Evolutionary conservation across 768 basidiomycete genomes (phyloP), one percentile per base, ranked within the genome.

Genomic region (Ramaria sp.): DNA sequence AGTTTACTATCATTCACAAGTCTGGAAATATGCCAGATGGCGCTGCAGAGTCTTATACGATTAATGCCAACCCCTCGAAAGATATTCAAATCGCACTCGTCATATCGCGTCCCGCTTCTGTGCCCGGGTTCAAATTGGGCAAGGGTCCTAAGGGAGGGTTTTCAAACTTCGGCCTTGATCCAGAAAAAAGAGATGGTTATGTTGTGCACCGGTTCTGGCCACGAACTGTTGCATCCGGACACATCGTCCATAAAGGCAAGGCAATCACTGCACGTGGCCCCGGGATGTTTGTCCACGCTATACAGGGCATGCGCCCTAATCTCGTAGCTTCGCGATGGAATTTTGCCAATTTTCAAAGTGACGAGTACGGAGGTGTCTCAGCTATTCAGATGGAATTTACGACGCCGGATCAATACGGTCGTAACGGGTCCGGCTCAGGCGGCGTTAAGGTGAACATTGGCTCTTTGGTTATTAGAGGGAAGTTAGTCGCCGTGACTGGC

Each of bases 261-360:
- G 83, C 83, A 5, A 69, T 71, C 53, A 48, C 71, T 7, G 69
- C 80, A 52, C 66, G 77, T 30, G 88, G 86, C 42, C 71, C 77
- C 36, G 89, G 90, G 27, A 88, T 92, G 85, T 82, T 95, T 67
- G 78, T 94, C 18, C 89, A 95, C 67, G 95, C 95, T 43, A 96
- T 98, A 66, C 95, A 98, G 66, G 96, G 95, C 66, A 95, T 99
- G 91, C 80, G 92, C 7, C 93, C 95, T 48, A 88, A 99, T 69
- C 78, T 91, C 54, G 81, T 96, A 61, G 96, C 96, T 13, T 74
- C 88, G 18, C 71, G 85, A 8, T 99, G 96, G 96, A 97, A 98
- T 72, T 99, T 98, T 70, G 84, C 74, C 27, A 77, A 87, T 71
- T 99, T 99, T 76, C 85, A 91, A 67, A 86, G 87, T 63, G 67